Percentiles rank a stretch among this genome's conserved stretches.
phyloP scores from a whole-genome alignment of 116 monocot genomes.

The Trichopus zeylanicus region DNA sequence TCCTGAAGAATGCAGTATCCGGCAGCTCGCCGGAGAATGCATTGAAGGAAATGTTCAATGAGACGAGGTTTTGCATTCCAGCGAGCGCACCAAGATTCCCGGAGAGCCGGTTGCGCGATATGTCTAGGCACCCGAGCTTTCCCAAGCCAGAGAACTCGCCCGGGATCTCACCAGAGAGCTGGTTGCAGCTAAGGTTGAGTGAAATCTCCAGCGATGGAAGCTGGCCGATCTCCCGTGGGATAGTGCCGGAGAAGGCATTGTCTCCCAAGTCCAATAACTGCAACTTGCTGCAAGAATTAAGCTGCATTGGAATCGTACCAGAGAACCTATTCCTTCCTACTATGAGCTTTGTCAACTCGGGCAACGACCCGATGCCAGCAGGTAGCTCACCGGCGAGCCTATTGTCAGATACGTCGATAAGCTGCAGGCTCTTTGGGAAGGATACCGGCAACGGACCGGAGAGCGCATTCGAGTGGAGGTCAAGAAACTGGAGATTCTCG shows the following conservation, averaged over 20 bases:
- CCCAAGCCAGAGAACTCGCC: slow-evolving; percentile 35
- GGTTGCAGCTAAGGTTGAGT: slow-evolving; percentile 88
- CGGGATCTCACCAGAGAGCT: slow-evolving; percentile 56
- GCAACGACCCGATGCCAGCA: slow-evolving; percentile 39
- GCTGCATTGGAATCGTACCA: slow-evolving; percentile 52
- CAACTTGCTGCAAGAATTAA: slow-evolving; percentile 56
- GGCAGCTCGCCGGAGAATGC: slow-evolving; percentile 75
- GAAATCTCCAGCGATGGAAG: slow-evolving; percentile 78
- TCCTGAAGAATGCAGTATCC: slow-evolving; percentile 67
- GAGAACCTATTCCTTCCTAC: slow-evolving; percentile 59
- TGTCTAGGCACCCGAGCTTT: slow-evolving; percentile 67
- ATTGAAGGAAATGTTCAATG: slow-evolving; percentile 85
- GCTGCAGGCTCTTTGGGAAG: slow-evolving; percentile 43
- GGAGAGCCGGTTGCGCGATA: slow-evolving; percentile 75
- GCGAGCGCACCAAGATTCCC: slow-evolving; percentile 45
- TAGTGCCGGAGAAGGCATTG: slow-evolving; percentile 58
- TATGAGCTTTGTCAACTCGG: slow-evolving; percentile 65
- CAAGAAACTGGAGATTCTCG: slow-evolving; percentile 57
- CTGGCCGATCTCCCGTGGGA: slow-evolving; percentile 54
- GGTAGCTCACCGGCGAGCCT: slow-evolving; percentile 34
- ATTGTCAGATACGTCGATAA: slow-evolving; percentile 75
- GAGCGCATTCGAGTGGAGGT: slow-evolving; percentile 74
- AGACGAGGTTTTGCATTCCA: slow-evolving; percentile 56
- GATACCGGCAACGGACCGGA: slow-evolving; percentile 44
- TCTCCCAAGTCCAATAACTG: slow-evolving; percentile 72